These are phyloP conservation scores for Gymnopus androsaceus DNA, from an alignment of 1,284 basidiomycete genomes.

Conservation along the genomic window DNA sequence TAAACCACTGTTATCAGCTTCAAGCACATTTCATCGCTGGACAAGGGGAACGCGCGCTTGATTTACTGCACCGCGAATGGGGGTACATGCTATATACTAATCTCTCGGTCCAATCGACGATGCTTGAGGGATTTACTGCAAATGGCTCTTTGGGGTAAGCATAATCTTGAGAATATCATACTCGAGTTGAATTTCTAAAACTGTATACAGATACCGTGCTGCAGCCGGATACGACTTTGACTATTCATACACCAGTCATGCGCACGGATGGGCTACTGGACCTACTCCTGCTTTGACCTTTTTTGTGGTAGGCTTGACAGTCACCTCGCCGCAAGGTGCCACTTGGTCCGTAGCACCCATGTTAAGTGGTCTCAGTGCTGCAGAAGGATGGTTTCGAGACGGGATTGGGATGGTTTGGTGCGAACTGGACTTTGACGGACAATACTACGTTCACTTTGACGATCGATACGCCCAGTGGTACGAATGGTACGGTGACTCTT, in stretches of 20 bases:
- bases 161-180: not conserved
- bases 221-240: conserved; percentile 52
- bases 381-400: conserved; percentile 47
- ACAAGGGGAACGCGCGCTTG: conserved; percentile 48
- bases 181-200: no score
- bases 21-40: conserved; percentile 54
- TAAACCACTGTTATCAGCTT: no score
- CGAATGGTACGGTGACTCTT: conserved; percentile 31
- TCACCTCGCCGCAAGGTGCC: conserved; percentile 39
- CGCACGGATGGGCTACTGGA: conserved; percentile 49
- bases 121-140: conserved; percentile 52
- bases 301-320: conserved; percentile 44
- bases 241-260: conserved; percentile 46
- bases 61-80: conserved; percentile 50
- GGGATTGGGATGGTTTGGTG: conserved; percentile 42
- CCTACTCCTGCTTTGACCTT: conserved; percentile 48
- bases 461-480: conserved; percentile 35
- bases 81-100: conserved; percentile 58
- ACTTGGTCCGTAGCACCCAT: conserved; percentile 47
- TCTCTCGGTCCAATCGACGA: conserved; percentile 50
- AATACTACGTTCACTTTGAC: conserved; percentile 26
- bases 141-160: conserved; percentile 49
- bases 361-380: conserved; percentile 37
- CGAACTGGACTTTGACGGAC: conserved; percentile 29
- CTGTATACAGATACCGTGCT: conserved; percentile 41